phyloP scores from a whole-genome alignment of 345 rosid species.

The Barbarea vulgaris region DNA sequence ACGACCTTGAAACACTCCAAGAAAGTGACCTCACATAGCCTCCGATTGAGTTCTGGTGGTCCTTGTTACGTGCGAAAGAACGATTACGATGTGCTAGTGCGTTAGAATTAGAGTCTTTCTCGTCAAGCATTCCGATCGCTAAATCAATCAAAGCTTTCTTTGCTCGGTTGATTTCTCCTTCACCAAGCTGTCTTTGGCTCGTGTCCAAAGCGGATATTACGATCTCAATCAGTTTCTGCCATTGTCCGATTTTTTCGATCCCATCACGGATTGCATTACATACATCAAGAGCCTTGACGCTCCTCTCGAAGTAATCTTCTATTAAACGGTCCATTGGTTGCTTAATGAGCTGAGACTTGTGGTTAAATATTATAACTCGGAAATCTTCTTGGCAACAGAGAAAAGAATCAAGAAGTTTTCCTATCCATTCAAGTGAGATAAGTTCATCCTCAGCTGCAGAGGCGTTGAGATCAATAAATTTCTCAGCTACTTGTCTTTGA shows the following conservation, averaged over 20 bases:
- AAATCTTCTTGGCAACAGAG: constrained; percentile 66
- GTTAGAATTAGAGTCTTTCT: constrained; percentile 59
- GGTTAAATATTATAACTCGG: constrained; percentile 47
- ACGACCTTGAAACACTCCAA: constrained; percentile 89
- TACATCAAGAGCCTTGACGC: constrained; percentile 74
- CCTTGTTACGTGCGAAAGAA: constrained; percentile 64
- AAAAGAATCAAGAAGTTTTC: constrained; percentile 53
- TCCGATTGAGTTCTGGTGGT: constrained; percentile 37
- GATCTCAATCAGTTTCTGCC: constrained; percentile 67
- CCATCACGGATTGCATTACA: constrained; percentile 83
- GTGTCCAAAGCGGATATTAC: constrained; percentile 54
- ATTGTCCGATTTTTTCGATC: constrained; percentile 62
- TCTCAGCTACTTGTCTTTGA: constrained; percentile 57
- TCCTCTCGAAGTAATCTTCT: constrained; percentile 63
- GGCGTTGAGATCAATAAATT: constrained; percentile 50
- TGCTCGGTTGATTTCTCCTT: constrained; percentile 83
- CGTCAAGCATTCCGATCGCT: constrained; percentile 77
- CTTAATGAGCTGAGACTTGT: constrained; percentile 29
- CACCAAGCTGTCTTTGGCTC: constrained; percentile 44
- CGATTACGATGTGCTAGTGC: constrained; percentile 67
- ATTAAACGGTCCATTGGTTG: constrained; percentile 61
- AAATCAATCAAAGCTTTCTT: constrained; percentile 77
- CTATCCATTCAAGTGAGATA: constrained; percentile 62
- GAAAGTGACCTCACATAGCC: constrained; percentile 82
- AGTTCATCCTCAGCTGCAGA: constrained; percentile 41